A percentile compares a stretch with the other conserved stretches of the same genome.
These are phyloP conservation scores for Coccomyxa sp. DNA, from an alignment of 139 green algal genomes.

Conservation along the genomic window DNA sequence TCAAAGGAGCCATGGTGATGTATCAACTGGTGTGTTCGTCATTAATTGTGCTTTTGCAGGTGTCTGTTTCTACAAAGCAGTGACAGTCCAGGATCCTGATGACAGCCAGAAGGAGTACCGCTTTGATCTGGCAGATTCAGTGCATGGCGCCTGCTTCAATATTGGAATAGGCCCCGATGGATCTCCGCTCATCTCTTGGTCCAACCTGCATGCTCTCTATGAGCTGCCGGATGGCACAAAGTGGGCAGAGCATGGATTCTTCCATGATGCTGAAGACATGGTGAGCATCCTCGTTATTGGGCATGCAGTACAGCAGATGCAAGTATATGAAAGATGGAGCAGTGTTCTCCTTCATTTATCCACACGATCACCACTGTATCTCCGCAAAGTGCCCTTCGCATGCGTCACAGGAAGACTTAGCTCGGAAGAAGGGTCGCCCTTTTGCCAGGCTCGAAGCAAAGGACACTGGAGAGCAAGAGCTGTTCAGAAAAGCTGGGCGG, in stretches of 20 bases:
- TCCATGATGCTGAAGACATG: slow-evolving; percentile 36
- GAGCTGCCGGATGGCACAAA: slow-evolving; percentile 37
- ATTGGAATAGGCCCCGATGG: slow-evolving; percentile 28
- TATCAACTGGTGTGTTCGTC: not conserved
- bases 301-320: no score
- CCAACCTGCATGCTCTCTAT: slow-evolving; percentile 32
- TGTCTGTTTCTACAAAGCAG: slow-evolving; percentile 30
- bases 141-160: slow-evolving; percentile 43
- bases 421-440: not conserved
- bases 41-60: slow-evolving; percentile 11
- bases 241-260: slow-evolving; percentile 40
- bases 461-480: not conserved
- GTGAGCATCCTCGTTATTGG: slow-evolving; percentile 3
- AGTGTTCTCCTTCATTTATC: no score
- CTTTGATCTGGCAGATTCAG: slow-evolving; percentile 28
- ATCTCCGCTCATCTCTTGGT: slow-evolving; percentile 37
- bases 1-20: not conserved
- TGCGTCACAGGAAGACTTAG: no score
- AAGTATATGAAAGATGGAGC: no score
- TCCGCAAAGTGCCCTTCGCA: no score
- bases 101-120: slow-evolving; percentile 19
- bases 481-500: not conserved
- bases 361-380: no score
- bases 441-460: slow-evolving; percentile 1
- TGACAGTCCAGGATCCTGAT: slow-evolving; percentile 31